Evolutionary conservation across 1,284 basidiomycete genomes (phyloP), one percentile per base, ranked within the genome.

Genomic region (Meripilus lineatus): DNA sequence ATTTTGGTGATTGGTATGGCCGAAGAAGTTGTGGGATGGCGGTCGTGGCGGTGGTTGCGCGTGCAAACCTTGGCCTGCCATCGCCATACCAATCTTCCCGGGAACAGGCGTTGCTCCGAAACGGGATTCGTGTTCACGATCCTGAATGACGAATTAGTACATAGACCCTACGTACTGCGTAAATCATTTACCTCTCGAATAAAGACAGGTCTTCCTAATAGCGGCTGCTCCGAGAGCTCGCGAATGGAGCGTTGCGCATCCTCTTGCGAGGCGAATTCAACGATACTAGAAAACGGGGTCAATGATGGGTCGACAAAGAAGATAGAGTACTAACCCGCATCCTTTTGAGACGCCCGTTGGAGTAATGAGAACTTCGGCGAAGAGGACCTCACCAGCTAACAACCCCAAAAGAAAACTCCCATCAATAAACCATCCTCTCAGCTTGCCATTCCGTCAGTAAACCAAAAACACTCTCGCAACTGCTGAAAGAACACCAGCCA

Each of bases 341-440:
- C 94, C 95, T 68, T 98, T 99, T 37, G 93, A 96, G 51, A 94
- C 82, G 45, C 95, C 95, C 32, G 90, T 94, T 7, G 95, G 95
- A 7, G 95, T 95, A 54, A 93, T 75, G 59, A 99, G 81, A 53
- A 99, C 93, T 80, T 99, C 95, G 74, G 95, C 90, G 79, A 98
- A 98, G 65, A 95, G 84, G 62, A 98, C 93, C 75, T 94, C 88
- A 72, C 91, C 91, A 85, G 88, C 91, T 93, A 80, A 75, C 75
- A 75, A 79, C 72, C 79, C 79, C 78, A 79, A 82, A 79, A 72
- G 66, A 69, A 88, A 85, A 75, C 78, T 80, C 81, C 81, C 77
- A 84, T 87, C 79, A 88, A 86, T 86, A 66, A 62, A 38, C 25
- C 57, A 79, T 85, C 82, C 82, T 82, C 80, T 77, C 77, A 73